Evolutionary conservation across 345 rosid species (phyloP).

Genomic region (Eucalyptus globulus): DNA sequence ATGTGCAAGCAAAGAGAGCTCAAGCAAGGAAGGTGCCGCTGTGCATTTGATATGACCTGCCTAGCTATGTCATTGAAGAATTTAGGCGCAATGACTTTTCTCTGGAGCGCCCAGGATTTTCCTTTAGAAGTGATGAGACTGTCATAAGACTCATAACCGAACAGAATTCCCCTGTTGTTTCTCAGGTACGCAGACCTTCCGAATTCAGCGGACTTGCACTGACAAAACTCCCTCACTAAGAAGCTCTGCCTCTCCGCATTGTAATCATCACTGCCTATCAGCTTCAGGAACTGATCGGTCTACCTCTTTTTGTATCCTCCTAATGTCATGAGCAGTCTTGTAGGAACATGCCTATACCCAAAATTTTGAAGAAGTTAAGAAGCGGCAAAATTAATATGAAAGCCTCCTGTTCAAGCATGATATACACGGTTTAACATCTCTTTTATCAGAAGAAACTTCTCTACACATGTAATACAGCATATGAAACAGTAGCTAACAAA

Average conservation of each 20-base stretch:
- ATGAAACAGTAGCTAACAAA: neutral
- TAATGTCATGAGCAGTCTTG: constrained; percentile 1
- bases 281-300: neutral
- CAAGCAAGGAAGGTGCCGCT: neutral
- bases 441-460: neutral
- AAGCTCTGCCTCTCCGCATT: neutral
- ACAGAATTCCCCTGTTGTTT: neutral
- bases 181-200: neutral
- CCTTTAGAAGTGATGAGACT: neutral
- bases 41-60: neutral
- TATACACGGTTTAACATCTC: neutral
- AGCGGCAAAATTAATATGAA: neutral
- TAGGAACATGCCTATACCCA: neutral
- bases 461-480: neutral
- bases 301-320: constrained; percentile 13
- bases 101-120: constrained; percentile 8
- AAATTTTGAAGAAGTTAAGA: neutral
- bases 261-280: neutral
- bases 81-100: constrained; percentile 11
- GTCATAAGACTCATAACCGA: neutral
- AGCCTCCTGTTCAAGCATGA: neutral
- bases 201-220: neutral
- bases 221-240: neutral
- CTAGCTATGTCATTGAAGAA: constrained; percentile 3
- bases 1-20: neutral